Percentiles rank a stretch among this genome's conserved stretches.
These are phyloP conservation scores for Phylloporus rhodoxanthus DNA, from an alignment of 768 basidiomycete genomes.

Conservation along the genomic window DNA sequence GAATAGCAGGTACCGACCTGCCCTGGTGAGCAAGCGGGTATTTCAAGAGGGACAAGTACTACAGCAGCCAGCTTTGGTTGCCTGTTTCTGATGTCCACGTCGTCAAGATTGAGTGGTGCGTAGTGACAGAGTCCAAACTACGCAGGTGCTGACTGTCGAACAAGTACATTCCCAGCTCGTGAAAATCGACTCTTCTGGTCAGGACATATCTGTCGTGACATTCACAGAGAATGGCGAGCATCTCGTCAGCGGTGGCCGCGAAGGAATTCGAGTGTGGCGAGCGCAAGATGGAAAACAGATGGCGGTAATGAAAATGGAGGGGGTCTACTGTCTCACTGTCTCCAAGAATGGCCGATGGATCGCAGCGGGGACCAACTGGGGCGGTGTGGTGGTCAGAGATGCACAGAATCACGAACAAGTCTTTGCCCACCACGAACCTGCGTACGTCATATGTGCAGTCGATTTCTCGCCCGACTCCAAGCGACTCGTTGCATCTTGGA, in stretches of 20 bases:
- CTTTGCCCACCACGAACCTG: neutral
- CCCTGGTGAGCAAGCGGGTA: too few relatives aligned
- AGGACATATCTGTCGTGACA: too few relatives aligned
- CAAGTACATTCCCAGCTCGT: neutral
- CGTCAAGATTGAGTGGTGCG: too few relatives aligned
- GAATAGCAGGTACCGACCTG: too few relatives aligned
- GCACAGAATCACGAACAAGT: neutral
- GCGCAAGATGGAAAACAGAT: neutral
- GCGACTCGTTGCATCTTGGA: neutral
- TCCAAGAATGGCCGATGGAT: neutral
- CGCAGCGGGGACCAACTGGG: neutral
- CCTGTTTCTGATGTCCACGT: too few relatives aligned
- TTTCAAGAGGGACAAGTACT: too few relatives aligned
- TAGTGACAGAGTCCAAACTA: too few relatives aligned
- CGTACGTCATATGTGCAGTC: neutral
- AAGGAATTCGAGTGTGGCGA: neutral
- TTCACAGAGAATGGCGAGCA: neutral
- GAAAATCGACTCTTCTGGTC: neutral
- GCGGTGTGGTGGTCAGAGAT: neutral
- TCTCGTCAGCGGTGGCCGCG: neutral
- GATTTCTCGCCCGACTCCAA: neutral
- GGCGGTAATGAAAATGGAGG: neutral
- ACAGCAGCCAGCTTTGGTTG: too few relatives aligned
- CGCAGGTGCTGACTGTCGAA: neutral
- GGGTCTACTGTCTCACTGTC: neutral